These are phyloP conservation scores for Diplocarpon mali DNA, from an alignment of 2,329 filamentous ascomycete genomes.

Conservation along the genomic window DNA sequence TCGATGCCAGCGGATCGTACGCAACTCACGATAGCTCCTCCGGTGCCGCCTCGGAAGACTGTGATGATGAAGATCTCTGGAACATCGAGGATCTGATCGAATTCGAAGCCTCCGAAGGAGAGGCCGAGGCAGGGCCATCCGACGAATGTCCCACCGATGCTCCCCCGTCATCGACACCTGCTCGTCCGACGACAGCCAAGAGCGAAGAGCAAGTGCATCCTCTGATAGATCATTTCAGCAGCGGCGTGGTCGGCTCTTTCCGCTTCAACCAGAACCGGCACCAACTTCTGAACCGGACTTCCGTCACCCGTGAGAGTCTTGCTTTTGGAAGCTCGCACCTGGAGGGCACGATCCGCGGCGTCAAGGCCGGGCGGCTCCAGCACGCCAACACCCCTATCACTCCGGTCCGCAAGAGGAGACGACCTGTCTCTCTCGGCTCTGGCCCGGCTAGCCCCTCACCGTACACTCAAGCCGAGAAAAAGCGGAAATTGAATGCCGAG, in stretches of 20 bases:
- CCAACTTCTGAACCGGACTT: conserved; percentile 39
- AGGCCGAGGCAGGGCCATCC: conserved; percentile 35
- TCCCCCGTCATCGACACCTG: conserved; percentile 42
- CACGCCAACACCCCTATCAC: conserved; percentile 59
- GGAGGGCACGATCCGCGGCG: conserved; percentile 48
- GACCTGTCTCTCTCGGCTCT: conserved; percentile 8
- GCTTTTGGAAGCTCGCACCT: conserved; percentile 50
- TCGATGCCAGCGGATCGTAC: conserved; percentile 43
- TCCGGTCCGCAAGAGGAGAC: conserved; percentile 41
- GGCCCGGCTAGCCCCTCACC: conserved; percentile 23
- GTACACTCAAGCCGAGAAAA: conserved; percentile 12
- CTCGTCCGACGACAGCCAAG: conserved; percentile 37
- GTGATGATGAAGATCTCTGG: conserved; percentile 52
- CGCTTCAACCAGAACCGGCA: conserved; percentile 50
- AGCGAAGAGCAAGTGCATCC: conserved; percentile 39
- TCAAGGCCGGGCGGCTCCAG: conserved; percentile 54
- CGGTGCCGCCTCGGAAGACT: conserved; percentile 38
- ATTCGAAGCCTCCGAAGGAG: conserved; percentile 49
- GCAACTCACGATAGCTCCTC: conserved; percentile 39
- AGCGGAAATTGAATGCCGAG: conserved; percentile 23
- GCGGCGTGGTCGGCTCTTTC: conserved; percentile 65
- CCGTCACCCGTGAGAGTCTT: conserved; percentile 50
- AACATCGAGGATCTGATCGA: conserved; percentile 65
- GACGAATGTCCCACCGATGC: conserved; percentile 3
- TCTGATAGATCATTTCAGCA: conserved; percentile 56